Evolutionary conservation across 805 yeast genomes (phyloP).

Genomic region (Maudiozyma saulgeensis): DNA sequence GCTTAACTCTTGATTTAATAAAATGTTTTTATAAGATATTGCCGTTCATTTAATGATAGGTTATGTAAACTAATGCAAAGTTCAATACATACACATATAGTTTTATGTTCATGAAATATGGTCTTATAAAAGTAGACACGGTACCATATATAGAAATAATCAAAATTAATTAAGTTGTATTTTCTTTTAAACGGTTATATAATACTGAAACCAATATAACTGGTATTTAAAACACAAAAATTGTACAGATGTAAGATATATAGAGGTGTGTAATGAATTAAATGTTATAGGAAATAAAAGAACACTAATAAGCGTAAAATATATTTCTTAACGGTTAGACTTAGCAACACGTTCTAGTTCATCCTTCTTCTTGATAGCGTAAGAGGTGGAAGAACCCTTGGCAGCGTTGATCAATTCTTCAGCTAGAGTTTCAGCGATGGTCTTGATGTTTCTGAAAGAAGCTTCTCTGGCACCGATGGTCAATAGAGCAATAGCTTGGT

Average conservation of each 20-base stretch:
- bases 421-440: constrained; percentile 99
- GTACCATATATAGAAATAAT: neutral
- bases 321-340: constrained; percentile 88
- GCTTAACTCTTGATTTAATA: too few relatives aligned
- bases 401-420: constrained; percentile 99
- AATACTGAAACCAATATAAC: constrained; percentile 4
- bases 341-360: constrained; percentile 99
- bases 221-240: constrained; percentile 11
- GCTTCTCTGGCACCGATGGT: constrained; percentile 99
- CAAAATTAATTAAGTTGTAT: constrained; percentile 3
- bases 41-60: too few relatives aligned
- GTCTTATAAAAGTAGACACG: too few relatives aligned
- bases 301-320: neutral
- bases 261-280: constrained; percentile 7
- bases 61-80: too few relatives aligned
- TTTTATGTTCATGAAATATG: too few relatives aligned
- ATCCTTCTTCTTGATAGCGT: constrained; percentile 99
- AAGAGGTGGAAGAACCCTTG: constrained; percentile 99
- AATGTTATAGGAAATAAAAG: neutral
- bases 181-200: constrained; percentile 5
- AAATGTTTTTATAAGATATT: too few relatives aligned
- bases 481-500: constrained; percentile 96
- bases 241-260: constrained; percentile 10
- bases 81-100: too few relatives aligned
- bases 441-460: constrained; percentile 99